Evolutionary conservation across 2,329 filamentous ascomycete species (phyloP), one percentile per base, ranked within the genome.

Genomic region (Calonectria honghensis): DNA sequence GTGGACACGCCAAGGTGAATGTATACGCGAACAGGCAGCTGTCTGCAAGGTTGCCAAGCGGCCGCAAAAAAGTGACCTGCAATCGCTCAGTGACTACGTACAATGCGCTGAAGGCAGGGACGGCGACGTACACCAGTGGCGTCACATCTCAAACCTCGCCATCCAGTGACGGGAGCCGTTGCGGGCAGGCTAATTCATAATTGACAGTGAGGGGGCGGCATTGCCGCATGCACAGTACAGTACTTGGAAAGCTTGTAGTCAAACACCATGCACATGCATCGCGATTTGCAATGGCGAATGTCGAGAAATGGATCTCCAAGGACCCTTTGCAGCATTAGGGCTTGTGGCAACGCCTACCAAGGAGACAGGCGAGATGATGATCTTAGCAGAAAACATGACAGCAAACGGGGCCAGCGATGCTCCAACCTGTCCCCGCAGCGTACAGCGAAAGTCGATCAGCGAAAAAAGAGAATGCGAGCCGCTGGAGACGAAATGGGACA

Each of bases 101-200:
- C 63, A 67, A 48, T 54, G 45, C 20, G 20, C 54, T 14, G 37
- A 63, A 68, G 64, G 54, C 45, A 68, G 41, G 16, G 32, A 65
- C 31, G 50, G 27, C 71, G 51, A 69, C 71, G 57, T 73, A 51
- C 61, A 73, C 71, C 39, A 41, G 72, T 73, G 72, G 72, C 72
- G 72, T 70, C 63, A 54, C 66, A 66, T 69, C 57, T 48, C 51
- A 61, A 29, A 9, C 64, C 65, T 73, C 51, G 67, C 70, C 61
- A 70, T 73, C 67, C 67, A 66, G 67, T 66, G 67, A 70, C 29
- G 31, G 39, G 32, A 54, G 41, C 35, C 31, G 61, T 70, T 50
- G 39, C 14, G n/a, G n/a, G 57, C 63, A 48, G 51, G 48, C 57
- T 54, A 70, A 41, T 61, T 50, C 31, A n/a, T 20, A 39, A 57